A percentile compares a stretch with the other conserved stretches of the same genome.
Evolutionary conservation across 139 green algal genomes (phyloP).

Genomic region (Astrephomene gubernaculifera): DNA sequence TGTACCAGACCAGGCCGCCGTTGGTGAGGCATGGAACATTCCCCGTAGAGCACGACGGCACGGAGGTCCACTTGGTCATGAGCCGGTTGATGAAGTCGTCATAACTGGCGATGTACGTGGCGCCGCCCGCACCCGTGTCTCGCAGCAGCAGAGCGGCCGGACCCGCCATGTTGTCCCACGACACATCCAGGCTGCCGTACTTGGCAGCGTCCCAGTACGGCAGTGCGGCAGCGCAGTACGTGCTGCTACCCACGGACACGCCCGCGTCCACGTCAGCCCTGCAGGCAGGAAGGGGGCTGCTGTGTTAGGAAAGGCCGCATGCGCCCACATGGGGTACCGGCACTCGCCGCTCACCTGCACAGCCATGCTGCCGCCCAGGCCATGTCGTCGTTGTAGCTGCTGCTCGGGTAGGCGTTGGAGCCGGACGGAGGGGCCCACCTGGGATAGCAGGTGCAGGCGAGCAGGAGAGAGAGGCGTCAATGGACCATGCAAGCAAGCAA

Average conservation of each 20-base stretch:
- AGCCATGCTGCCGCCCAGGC: slow-evolving; percentile 27
- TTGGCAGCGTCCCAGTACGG: neutral
- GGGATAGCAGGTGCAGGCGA: neutral
- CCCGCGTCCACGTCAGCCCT: slow-evolving; percentile 26
- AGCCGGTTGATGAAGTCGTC: slow-evolving; percentile 10
- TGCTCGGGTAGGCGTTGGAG: neutral
- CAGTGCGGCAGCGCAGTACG: neutral
- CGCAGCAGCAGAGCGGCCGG: slow-evolving; percentile 19
- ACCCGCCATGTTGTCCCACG: neutral
- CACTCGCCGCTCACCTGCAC: slow-evolving; percentile 31
- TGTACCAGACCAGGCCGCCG: slow-evolving; percentile 57
- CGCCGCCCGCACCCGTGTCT: slow-evolving; percentile 10
- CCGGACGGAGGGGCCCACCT: slow-evolving; percentile 2
- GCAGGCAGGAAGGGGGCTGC: too few species aligned
- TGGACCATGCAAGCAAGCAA: neutral
- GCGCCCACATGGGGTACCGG: too few species aligned
- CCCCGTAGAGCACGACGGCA: neutral
- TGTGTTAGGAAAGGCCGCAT: too few species aligned
- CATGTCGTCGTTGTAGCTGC: slow-evolving; percentile 24
- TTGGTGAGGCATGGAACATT: slow-evolving; percentile 16
- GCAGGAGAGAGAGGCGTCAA: neutral
- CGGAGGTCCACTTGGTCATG: neutral
- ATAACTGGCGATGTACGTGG: neutral
- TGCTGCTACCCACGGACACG: too few species aligned
- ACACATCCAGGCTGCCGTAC: slow-evolving; percentile 5